phyloP scores from a whole-genome alignment of 2,329 filamentous ascomycete species.

The Pestalotiopsis sp. region DNA sequence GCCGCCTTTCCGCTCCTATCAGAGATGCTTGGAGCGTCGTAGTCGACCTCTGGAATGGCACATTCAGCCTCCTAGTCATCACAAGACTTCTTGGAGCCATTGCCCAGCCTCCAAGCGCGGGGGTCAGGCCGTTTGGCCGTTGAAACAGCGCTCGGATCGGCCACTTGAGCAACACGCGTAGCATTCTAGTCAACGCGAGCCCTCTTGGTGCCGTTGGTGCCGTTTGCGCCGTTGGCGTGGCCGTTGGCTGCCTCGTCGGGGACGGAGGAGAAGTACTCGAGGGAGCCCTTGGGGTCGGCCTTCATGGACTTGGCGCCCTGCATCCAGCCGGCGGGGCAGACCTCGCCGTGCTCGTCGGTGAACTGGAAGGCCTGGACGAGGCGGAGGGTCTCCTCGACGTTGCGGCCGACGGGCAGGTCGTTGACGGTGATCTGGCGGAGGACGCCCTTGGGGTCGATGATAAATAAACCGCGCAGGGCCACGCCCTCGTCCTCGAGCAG shows the following conservation, averaged over 20 bases:
- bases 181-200: conserved; percentile 23
- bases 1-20: too few relatives aligned
- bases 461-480: conserved; percentile 65
- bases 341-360: conserved; percentile 80
- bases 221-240: conserved; percentile 39
- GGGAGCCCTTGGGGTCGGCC: conserved; percentile 52
- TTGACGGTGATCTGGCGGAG: conserved; percentile 68
- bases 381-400: conserved; percentile 66
- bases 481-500: conserved; percentile 66
- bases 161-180: neutral
- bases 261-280: conserved; percentile 45
- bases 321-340: conserved; percentile 60
- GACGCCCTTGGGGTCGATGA: conserved; percentile 66
- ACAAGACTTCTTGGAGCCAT: too few relatives aligned
- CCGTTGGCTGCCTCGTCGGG: conserved; percentile 22
- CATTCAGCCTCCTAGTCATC: neutral
- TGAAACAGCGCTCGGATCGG: too few relatives aligned
- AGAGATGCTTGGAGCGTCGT: neutral
- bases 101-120: too few relatives aligned
- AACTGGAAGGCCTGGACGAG: conserved; percentile 79
- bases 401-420: conserved; percentile 65
- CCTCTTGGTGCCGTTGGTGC: conserved; percentile 31
- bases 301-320: conserved; percentile 52
- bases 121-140: too few relatives aligned
- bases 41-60: neutral